Evolutionary conservation across 2,329 filamentous ascomycete genomes (phyloP).

Genomic region (Cucurbitaria berberidis): DNA sequence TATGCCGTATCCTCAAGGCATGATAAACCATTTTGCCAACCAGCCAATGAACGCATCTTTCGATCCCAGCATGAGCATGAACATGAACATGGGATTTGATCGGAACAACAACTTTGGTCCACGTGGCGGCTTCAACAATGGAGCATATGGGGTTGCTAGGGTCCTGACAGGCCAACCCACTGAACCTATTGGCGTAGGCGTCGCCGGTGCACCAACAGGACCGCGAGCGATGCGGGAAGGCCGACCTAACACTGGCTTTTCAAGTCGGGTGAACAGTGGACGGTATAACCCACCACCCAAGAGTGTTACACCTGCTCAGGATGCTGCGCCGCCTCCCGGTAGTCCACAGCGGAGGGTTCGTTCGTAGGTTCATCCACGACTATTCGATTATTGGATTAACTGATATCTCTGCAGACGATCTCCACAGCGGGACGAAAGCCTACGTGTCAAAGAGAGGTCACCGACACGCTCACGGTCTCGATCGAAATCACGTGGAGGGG

Average conservation of each 20-base stretch:
- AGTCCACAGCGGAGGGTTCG: conserved; percentile 38
- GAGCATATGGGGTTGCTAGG: conserved; percentile 46
- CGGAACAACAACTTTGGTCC: conserved; percentile 49
- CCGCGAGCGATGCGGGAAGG: conserved; percentile 95
- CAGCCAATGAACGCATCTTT: conserved; percentile 56
- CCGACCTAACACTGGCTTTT: conserved; percentile 78
- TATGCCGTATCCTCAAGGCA: conserved; percentile 30
- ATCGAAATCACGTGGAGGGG: conserved; percentile 46
- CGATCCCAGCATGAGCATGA: conserved; percentile 49
- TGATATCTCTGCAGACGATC: conserved; percentile 34
- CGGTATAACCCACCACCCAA: conserved; percentile 33
- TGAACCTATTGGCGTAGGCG: conserved; percentile 61
- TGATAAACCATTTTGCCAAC: conserved; percentile 59
- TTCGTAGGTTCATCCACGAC: conserved; percentile 32
- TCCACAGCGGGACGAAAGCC: conserved; percentile 42
- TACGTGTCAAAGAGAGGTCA: conserved; percentile 47
- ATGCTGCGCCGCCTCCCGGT: conserved; percentile 17
- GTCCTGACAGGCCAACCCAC: conserved; percentile 41
- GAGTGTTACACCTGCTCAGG: conserved; percentile 28
- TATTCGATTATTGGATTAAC: background rate
- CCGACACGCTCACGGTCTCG: conserved; percentile 50
- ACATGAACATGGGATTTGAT: conserved; percentile 49
- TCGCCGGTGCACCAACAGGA: conserved; percentile 80
- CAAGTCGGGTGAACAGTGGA: conserved; percentile 59
- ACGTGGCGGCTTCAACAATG: conserved; percentile 54